Evolutionary conservation across 768 basidiomycete genomes (phyloP).

Genomic region (Kwoniella sp.): DNA sequence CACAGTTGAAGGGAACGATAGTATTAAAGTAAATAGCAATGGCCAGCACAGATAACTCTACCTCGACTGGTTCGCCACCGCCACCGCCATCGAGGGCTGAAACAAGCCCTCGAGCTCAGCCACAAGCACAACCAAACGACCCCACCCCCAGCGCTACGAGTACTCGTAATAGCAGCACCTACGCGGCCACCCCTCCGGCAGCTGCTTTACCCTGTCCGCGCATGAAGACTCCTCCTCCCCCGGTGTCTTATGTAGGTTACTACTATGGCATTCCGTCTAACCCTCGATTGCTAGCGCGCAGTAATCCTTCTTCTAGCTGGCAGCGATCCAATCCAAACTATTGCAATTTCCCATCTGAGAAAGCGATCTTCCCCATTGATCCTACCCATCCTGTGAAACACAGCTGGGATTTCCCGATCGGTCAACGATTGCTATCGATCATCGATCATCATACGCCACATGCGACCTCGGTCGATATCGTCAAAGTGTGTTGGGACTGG

Average conservation of each 20-base stretch:
- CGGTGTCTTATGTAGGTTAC: neutral
- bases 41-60: too few species aligned
- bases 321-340: neutral
- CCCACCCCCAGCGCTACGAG: too few species aligned
- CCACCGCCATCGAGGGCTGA: too few species aligned
- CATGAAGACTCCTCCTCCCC: neutral
- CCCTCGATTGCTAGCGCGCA: neutral
- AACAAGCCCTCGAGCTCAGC: too few species aligned
- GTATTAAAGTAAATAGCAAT: too few species aligned
- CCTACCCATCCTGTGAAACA: neutral
- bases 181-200: neutral
- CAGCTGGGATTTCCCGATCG: neutral
- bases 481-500: neutral
- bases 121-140: too few species aligned
- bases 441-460: neutral
- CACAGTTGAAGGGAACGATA: too few species aligned
- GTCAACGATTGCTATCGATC: neutral
- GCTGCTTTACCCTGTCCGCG: neutral
- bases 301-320: neutral
- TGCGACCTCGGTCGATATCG: neutral
- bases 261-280: neutral
- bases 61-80: too few species aligned
- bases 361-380: neutral
- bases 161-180: too few species aligned
- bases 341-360: neutral